These are phyloP conservation scores for Candida sphagnicola DNA, from an alignment of 805 yeast species.

Conservation along the genomic window DNA sequence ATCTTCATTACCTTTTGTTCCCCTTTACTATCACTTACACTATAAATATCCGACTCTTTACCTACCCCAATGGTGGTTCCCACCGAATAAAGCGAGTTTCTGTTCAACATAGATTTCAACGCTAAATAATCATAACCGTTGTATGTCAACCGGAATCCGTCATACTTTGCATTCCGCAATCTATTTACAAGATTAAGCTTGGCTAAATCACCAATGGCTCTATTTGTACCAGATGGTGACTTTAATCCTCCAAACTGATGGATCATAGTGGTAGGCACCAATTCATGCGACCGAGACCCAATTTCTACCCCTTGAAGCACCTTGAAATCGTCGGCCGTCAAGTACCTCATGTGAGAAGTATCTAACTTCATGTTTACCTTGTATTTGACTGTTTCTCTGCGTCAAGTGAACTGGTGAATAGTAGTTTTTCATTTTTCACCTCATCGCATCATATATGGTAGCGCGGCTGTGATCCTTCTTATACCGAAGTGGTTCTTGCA, in stretches of 20 bases:
- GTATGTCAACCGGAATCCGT: conserved; percentile 87
- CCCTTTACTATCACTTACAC: conserved; percentile 68
- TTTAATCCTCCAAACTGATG: conserved; percentile 75
- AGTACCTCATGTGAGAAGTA: conserved; percentile 88
- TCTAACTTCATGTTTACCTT: conserved; percentile 73
- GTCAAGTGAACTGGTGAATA: too few species aligned
- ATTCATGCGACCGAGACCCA: conserved; percentile 90
- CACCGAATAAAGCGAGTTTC: conserved; percentile 69
- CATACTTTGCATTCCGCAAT: conserved; percentile 88
- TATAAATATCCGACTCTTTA: conserved; percentile 92
- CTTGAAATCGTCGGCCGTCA: conserved; percentile 85
- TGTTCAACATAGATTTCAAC: conserved; percentile 72
- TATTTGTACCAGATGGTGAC: conserved; percentile 70
- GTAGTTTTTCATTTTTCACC: not conserved
- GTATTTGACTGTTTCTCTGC: conserved; percentile 3
- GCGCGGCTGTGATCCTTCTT: too few species aligned
- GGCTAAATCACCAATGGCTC: conserved; percentile 81
- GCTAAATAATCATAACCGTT: conserved; percentile 93
- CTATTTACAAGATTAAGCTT: conserved; percentile 74
- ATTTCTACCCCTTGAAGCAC: conserved; percentile 85
- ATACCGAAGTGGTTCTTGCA: too few species aligned
- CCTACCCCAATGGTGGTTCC: conserved; percentile 95
- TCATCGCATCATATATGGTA: not conserved
- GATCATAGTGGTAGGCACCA: conserved; percentile 86
- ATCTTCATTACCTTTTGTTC: conserved; percentile 72